Percentiles rank a stretch among this genome's conserved stretches.
These are phyloP conservation scores for Fusarium nodosum DNA, from an alignment of 2,329 filamentous ascomycete genomes.

Conservation along the genomic window DNA sequence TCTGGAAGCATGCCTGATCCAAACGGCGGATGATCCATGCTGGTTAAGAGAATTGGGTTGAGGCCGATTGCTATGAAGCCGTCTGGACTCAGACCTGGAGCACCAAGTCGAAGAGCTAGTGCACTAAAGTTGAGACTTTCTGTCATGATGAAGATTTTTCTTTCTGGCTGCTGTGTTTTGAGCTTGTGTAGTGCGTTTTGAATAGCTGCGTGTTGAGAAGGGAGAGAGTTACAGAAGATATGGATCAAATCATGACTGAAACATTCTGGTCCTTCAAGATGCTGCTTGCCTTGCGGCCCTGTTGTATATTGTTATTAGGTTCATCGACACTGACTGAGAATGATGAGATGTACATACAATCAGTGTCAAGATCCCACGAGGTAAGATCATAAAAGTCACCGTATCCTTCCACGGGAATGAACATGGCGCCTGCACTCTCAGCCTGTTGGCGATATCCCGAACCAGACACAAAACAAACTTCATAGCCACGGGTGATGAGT, in stretches of 20 bases:
- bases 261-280: constrained; percentile 5
- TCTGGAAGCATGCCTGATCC: constrained; percentile 13
- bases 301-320: not conserved
- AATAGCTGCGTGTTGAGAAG: constrained; percentile 4
- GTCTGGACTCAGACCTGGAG: constrained; percentile 4
- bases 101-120: not conserved
- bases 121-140: constrained; percentile 11
- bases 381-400: constrained; percentile 6
- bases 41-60: constrained; percentile 10
- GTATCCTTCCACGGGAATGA: constrained; percentile 1
- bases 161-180: not conserved
- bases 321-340: not conserved
- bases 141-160: constrained; percentile 4
- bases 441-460: not conserved
- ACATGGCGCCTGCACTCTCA: not conserved
- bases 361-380: constrained; percentile 2
- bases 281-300: constrained; percentile 3
- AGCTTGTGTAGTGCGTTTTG: not conserved
- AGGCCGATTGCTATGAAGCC: constrained; percentile 11
- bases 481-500: not conserved
- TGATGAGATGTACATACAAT: not conserved
- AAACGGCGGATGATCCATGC: constrained; percentile 8
- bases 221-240: constrained; percentile 2
- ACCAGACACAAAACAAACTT: constrained; percentile 3
- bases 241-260: constrained; percentile 9